A percentile compares a stretch with the other conserved stretches of the same genome.
Evolutionary conservation across 1,139 yeast genomes (phyloP).

Genomic region (Suhomyces ambrosiae): DNA sequence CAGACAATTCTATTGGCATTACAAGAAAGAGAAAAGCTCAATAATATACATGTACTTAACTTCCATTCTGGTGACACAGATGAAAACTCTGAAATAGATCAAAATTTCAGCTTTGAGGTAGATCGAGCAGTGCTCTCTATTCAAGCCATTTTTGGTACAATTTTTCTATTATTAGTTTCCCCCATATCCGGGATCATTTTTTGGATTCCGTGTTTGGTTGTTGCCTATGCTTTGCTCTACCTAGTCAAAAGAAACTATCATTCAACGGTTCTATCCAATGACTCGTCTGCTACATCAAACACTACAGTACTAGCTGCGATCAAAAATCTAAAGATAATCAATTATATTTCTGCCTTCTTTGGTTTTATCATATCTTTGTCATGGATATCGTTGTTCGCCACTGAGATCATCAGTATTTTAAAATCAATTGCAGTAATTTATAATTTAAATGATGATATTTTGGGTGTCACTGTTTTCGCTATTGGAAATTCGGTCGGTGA

Average conservation of each 20-base stretch:
- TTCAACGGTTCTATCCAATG: background rate
- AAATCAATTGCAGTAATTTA: conserved; percentile 63
- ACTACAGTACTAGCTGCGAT: conserved; percentile 2
- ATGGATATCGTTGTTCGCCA: conserved; percentile 78
- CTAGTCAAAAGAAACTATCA: conserved; percentile 6
- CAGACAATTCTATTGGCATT: conserved; percentile 16
- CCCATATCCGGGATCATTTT: conserved; percentile 13
- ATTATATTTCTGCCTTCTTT: conserved; percentile 40
- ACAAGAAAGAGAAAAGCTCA: conserved; percentile 4
- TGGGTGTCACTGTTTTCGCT: conserved; percentile 85
- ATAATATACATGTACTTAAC: no score
- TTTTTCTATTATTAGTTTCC: conserved; percentile 19
- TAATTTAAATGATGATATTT: conserved; percentile 71
- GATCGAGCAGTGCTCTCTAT: conserved; percentile 22
- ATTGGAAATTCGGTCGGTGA: conserved; percentile 93
- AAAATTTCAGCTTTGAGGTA: conserved; percentile 20
- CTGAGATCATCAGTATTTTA: conserved; percentile 70
- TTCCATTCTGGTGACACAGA: no score
- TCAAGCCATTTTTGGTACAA: conserved; percentile 24
- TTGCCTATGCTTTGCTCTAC: conserved; percentile 1
- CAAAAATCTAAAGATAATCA: conserved; percentile 22
- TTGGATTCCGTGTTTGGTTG: conserved; percentile 6
- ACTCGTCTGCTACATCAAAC: conserved; percentile 2
- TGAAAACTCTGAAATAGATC: conserved; percentile 11
- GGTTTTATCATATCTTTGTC: conserved; percentile 73